Evolutionary conservation across 1,284 basidiomycete genomes (phyloP).

Genomic region (Marasmius fiardii): DNA sequence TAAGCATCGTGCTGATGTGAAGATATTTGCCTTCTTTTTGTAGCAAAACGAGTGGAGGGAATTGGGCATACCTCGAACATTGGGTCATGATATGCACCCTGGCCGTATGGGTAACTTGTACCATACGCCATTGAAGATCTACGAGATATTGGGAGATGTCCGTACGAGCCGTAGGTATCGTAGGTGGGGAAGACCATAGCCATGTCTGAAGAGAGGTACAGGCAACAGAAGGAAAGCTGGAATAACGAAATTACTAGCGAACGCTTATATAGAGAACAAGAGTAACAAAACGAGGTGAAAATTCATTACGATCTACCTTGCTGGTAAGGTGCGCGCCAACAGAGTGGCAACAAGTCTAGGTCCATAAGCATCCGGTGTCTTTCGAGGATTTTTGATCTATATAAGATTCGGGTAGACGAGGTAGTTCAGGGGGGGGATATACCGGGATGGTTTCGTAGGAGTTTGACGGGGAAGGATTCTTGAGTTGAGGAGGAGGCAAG

Average conservation of each 20-base stretch:
- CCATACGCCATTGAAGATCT: conserved; percentile 15
- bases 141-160: conserved; percentile 13
- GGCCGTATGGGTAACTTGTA: conserved; percentile 7
- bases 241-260: background rate
- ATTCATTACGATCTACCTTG: background rate
- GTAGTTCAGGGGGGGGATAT: background rate
- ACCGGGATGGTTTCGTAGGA: no score
- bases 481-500: no score
- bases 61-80: conserved; percentile 4
- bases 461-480: background rate
- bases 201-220: conserved; percentile 7
- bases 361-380: background rate
- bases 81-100: conserved; percentile 9
- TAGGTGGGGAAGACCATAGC: conserved; percentile 13
- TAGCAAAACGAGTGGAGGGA: background rate
- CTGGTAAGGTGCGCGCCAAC: background rate
- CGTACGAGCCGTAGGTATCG: conserved; percentile 10
- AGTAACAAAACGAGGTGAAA: background rate
- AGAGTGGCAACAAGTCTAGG: background rate
- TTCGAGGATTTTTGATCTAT: background rate
- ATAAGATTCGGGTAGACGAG: background rate
- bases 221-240: background rate
- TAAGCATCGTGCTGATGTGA: background rate
- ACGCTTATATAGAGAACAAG: background rate
- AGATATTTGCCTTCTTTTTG: background rate